Evolutionary conservation across 768 basidiomycete species (phyloP), one percentile per base, ranked within the genome.

Genomic region (Solioccasus polychromus): DNA sequence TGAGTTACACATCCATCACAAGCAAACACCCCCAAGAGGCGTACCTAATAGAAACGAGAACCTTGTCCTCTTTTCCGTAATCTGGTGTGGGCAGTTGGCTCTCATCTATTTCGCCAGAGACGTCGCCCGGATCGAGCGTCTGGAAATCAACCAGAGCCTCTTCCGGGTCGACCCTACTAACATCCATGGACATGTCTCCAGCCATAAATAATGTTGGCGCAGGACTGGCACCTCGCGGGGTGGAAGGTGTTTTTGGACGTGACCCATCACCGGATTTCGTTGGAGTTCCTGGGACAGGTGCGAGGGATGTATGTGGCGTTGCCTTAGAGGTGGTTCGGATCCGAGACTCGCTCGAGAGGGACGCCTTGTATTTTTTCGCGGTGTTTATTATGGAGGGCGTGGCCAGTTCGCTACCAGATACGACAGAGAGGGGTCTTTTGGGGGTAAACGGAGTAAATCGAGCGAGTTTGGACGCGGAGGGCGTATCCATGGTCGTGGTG

Each of bases 21-120:
- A 14, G 42, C 5, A 8, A 10, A 34, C 2, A 18, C 6, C n/a
- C 12, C 48, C 19, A 19, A 29, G n/a, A 39, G 48, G 35, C 52
- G 62, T 51, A 88, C 87, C 88, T 76, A 53, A 92, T 75, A 20
- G 89, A 90, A 18, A 92, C 89, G 63, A 92, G 81, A 35, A 91
- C 90, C 62, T 92, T 91, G 63, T 91, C 88, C 43, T 88, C 79
- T 41, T 77, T 80, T n/a, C 84, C 82, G 48, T 82, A 78, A 40
- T 82, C 74, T 1, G 67, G 62, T 2, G 62, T 59, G n/a, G 64
- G 66, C 44, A 68, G 51, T 14, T 81, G 57, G 15, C 71, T 70
- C 44, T 82, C 80, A 43, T 88, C 88, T 2, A 88, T 71, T 42
- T 85, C 85, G 0, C 66, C 83, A 9, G 82, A 87, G 8, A 88